Evolutionary conservation across 1,139 yeast genomes (phyloP).

Genomic region (Candida frijolesensis): DNA sequence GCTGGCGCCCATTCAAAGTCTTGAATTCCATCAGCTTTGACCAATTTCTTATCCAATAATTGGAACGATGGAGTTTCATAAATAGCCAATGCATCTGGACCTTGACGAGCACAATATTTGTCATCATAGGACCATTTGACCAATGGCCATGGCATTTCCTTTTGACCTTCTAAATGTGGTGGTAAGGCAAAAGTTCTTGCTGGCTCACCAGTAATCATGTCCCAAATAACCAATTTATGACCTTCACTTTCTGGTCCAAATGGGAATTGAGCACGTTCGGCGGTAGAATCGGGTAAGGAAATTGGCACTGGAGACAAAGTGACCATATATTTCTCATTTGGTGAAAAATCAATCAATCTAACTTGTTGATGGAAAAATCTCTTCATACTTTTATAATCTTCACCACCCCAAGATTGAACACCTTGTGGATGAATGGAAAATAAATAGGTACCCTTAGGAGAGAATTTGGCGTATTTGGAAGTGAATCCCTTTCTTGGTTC

Average conservation of each 20-base stretch:
- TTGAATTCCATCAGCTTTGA: constrained; percentile 81
- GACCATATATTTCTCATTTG: constrained; percentile 86
- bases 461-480: constrained; percentile 82
- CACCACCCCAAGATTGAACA: constrained; percentile 96
- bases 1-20: constrained; percentile 98
- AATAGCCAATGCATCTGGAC: constrained; percentile 89
- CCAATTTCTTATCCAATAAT: constrained; percentile 80
- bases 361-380: constrained; percentile 90
- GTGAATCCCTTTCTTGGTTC: constrained; percentile 87
- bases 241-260: constrained; percentile 90
- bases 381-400: constrained; percentile 68
- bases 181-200: constrained; percentile 90
- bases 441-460: constrained; percentile 90
- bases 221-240: constrained; percentile 94
- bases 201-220: constrained; percentile 78
- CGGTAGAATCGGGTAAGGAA: constrained; percentile 65
- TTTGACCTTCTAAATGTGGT: constrained; percentile 68
- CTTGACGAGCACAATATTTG: constrained; percentile 92
- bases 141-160: constrained; percentile 93
- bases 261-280: constrained; percentile 68
- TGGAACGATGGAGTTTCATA: constrained; percentile 74
- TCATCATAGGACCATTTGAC: constrained; percentile 96
- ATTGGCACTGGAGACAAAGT: constrained; percentile 91
- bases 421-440: constrained; percentile 94
- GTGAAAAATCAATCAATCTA: constrained; percentile 87